Evolutionary conservation across 257 asterid species (phyloP).

Genomic region (Ilex asprella): DNA sequence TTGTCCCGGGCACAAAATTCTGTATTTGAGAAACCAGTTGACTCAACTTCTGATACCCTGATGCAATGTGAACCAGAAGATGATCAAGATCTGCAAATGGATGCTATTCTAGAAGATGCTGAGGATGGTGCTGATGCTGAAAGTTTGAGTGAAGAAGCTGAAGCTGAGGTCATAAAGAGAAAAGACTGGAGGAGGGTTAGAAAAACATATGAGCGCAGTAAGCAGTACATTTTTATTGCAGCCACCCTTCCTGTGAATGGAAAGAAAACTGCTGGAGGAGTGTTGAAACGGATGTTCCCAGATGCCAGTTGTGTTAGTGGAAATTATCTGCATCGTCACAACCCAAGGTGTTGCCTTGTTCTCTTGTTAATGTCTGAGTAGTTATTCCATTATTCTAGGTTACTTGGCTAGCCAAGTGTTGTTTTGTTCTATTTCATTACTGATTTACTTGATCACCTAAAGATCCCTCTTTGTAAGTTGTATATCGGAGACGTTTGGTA

Average conservation of each 20-base stretch:
- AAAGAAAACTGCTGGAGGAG: constrained; percentile 89
- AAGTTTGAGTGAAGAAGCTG: constrained; percentile 18
- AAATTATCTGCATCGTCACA: constrained; percentile 84
- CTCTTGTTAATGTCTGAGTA: background rate
- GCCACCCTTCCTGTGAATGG: constrained; percentile 97
- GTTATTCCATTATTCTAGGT: constrained; percentile 1
- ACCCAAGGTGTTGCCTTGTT: constrained; percentile 58
- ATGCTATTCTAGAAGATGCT: constrained; percentile 26
- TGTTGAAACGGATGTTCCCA: constrained; percentile 76
- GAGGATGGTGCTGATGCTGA: constrained; percentile 28
- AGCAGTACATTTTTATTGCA: constrained; percentile 94
- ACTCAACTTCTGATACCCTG: constrained; percentile 18
- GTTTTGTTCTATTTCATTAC: constrained; percentile 8
- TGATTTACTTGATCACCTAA: too few species aligned
- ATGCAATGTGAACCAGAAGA: constrained; percentile 33
- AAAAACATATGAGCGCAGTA: constrained; percentile 68
- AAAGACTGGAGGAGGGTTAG: constrained; percentile 89
- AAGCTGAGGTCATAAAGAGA: constrained; percentile 30
- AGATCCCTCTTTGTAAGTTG: too few species aligned
- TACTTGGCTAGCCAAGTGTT: constrained; percentile 3
- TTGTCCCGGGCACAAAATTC: constrained; percentile 40
- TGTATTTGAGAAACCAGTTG: constrained; percentile 19
- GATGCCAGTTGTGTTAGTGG: constrained; percentile 88
- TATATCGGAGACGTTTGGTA: too few species aligned
- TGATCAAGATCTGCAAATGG: constrained; percentile 21